Evolutionary conservation across 2,329 filamentous ascomycete species (phyloP), one percentile per base, ranked within the genome.

Genomic region (Claviceps quebecensis): DNA sequence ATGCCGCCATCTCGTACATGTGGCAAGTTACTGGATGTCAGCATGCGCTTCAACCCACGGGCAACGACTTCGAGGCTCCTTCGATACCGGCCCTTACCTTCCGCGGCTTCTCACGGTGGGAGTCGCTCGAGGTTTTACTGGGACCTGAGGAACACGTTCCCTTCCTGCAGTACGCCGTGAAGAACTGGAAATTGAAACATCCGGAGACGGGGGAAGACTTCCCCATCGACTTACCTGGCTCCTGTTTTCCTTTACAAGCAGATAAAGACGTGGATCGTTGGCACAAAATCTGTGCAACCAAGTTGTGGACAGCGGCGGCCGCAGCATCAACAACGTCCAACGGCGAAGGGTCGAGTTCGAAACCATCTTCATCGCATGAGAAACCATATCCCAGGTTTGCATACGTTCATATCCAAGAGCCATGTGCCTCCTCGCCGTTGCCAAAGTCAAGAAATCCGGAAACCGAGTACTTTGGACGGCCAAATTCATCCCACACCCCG

Each of bases 11-110:
- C 56, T 93, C 90, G 29, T 94, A 88, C 69, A 93, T 96, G 57
- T 97, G 94, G 75, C 86, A 88, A 61, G 86, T 86, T 7, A 80
- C 95, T 49, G 93, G 91, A 58, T 96, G 91, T 65, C 86, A 89
- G 60, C 91, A 97, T 68, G 83, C 81, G 48, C 75, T 97, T 29
- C 86, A 94, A 58, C 87, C 87, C 1, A 79, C 80, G 47, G 77
- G 80, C 40, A 76, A 83, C 59, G 79, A 87, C 56, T 96, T 86
- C 64, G 77, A 77, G 3, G 73, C 82, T 0, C 93, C 91, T 0
- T 81, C 78, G 0, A 77, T 96, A 43, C 93, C 93, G 0, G 87
- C 89, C 14, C 71, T 98, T 52, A 94, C 91, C 38, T 74, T 77
- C 0, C 79, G 81, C 61, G 93, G 93, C 41, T 98, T 95, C 65